Base-by-base conservation (phyloP, 768 basidiomycete species). In the Rubroboletus satanas region DNA sequence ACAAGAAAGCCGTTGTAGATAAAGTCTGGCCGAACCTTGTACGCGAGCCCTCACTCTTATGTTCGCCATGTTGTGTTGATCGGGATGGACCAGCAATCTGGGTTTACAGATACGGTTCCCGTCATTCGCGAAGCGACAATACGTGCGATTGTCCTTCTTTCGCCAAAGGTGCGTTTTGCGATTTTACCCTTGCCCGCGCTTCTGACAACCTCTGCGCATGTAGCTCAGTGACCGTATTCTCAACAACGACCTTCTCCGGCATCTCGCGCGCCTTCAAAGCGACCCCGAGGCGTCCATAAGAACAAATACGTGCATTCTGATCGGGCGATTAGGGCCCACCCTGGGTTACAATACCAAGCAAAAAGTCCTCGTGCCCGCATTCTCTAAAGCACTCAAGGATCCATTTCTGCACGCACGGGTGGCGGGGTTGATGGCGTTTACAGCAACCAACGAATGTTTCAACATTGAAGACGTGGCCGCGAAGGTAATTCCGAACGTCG, bases 321-420 rank as follows among this genome's bases (percentile, higher is more conserved):
- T 99, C 53, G 96, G 95, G 17, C 83, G 96, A 7, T 78, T 99
- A 6, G 94, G 90, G 0, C 91, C 92, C 0, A 80, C 83, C 2
- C 74, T 99, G 1, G 90, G 90, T 1, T 83, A 88, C 54, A 87
- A 93, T 63, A 97, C 96, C 4, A 93, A 94, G 68, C 83, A 87
- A 61, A 98, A 98, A 66, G 93, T 99, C n/a, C 83, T 99, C 7
- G 91, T 98, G 1, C 93, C 95, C 4, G 97, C 97, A 5, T 98
- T 98, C 70, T 81, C 88, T 4, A 81, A 93, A 43, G 90, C 92
- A 2, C 67, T 98, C 37, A 93, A 93, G 67, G 97, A 99, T 66
- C 71, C 83, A 0, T 98, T 98, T 68, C 86, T 96, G 0, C 96
- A 96, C 68, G 87, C 93, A 4, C 79, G 97, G 38, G 92, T 96